Evolutionary conservation across 2,329 filamentous ascomycete species (phyloP).

Genomic region (Cladosporium austrohemisphaericum): DNA sequence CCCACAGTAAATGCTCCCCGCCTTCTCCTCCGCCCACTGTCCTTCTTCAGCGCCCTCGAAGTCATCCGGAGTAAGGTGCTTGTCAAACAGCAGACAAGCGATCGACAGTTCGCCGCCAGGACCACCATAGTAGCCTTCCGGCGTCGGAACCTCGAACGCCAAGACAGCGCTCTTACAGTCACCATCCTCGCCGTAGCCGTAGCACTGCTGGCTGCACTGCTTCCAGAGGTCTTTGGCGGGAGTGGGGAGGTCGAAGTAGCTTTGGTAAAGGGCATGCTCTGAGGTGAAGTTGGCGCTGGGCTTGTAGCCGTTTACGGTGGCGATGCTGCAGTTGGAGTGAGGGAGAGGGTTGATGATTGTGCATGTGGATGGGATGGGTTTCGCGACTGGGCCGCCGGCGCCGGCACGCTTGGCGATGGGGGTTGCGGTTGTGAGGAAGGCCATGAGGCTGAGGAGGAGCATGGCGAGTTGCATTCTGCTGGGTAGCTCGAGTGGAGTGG

Average conservation of each 20-base stretch:
- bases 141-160: slow-evolving; percentile 36
- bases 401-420: background rate
- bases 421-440: background rate
- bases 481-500: background rate
- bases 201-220: slow-evolving; percentile 40
- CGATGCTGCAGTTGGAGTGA: background rate
- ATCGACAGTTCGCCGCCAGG: slow-evolving; percentile 31
- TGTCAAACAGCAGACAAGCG: slow-evolving; percentile 37
- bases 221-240: slow-evolving; percentile 20
- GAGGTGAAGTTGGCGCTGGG: slow-evolving; percentile 27
- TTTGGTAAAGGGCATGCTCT: slow-evolving; percentile 30
- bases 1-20: slow-evolving; percentile 33
- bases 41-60: slow-evolving; percentile 31
- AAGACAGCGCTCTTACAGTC: slow-evolving; percentile 37
- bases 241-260: slow-evolving; percentile 29
- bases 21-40: slow-evolving; percentile 31
- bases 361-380: slow-evolving; percentile 36
- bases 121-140: slow-evolving; percentile 33
- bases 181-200: slow-evolving; percentile 33
- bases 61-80: slow-evolving; percentile 26
- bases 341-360: slow-evolving; percentile 33
- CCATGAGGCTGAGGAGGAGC: background rate
- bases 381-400: slow-evolving; percentile 35
- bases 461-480: background rate
- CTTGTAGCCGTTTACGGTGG: slow-evolving; percentile 22